These are phyloP conservation scores for Phaeoacremonium minimum DNA, from an alignment of 2,329 filamentous ascomycete genomes.

Conservation along the genomic window DNA sequence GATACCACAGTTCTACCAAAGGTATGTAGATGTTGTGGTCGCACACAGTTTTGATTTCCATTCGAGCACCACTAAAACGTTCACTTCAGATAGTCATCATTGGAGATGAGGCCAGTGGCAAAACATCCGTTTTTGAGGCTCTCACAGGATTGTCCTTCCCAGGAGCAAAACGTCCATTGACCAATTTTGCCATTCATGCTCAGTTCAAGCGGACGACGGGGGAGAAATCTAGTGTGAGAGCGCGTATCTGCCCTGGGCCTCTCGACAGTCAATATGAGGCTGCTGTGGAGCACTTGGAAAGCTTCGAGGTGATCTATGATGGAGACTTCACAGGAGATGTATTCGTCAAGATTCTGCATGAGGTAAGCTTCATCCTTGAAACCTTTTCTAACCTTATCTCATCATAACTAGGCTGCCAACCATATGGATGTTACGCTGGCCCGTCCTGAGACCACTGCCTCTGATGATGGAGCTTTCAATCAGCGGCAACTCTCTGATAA, in stretches of 20 bases:
- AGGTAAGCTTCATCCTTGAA: neutral
- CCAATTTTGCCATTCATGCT: slow-evolving; percentile 5
- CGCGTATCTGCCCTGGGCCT: slow-evolving; percentile 5
- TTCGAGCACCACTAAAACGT: too few relatives aligned
- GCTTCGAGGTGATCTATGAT: slow-evolving; percentile 2
- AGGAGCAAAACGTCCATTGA: slow-evolving; percentile 1
- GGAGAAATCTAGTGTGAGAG: slow-evolving; percentile 3
- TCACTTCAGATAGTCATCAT: slow-evolving; percentile 6
- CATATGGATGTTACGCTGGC: slow-evolving; percentile 1
- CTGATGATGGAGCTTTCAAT: neutral
- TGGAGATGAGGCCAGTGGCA: slow-evolving; percentile 9
- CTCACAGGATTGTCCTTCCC: slow-evolving; percentile 7
- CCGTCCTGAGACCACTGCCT: neutral
- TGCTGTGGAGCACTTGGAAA: slow-evolving; percentile 4
- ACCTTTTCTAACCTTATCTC: neutral
- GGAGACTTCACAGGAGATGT: slow-evolving; percentile 1
- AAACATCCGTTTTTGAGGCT: slow-evolving; percentile 8
- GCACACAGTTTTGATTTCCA: too few relatives aligned
- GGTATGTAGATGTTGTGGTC: slow-evolving; percentile 1
- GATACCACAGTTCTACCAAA: slow-evolving; percentile 4
- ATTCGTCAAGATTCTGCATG: slow-evolving; percentile 1
- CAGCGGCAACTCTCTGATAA: slow-evolving; percentile 7
- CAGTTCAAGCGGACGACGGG: slow-evolving; percentile 6
- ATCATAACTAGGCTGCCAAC: neutral
- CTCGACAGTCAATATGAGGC: slow-evolving; percentile 5